phyloP scores from a whole-genome alignment of 495 filamentous ascomycete genomes.

The Penicillium tannophilum region DNA sequence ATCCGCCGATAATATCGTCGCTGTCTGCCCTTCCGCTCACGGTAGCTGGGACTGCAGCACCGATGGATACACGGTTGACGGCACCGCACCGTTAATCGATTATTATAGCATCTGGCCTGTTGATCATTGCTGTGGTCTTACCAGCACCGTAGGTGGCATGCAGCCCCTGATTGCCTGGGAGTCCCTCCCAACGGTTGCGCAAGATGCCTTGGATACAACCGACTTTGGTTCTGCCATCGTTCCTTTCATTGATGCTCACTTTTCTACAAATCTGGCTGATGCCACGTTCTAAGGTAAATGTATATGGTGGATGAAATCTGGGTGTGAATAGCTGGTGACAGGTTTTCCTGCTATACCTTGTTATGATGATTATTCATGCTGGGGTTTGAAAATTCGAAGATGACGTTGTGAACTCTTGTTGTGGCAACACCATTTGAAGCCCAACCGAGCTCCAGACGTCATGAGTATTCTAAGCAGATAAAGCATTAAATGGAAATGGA shows the following conservation, averaged over 20 bases:
- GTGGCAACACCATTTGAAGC: too few species aligned
- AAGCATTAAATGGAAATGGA: too few species aligned
- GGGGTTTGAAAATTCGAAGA: too few species aligned
- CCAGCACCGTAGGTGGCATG: slow-evolving; percentile 45
- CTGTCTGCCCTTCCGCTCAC: slow-evolving; percentile 54
- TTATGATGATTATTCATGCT: too few species aligned
- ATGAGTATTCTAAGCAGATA: too few species aligned
- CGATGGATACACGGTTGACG: slow-evolving; percentile 37
- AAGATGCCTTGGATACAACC: slow-evolving; percentile 24
- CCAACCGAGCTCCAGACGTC: too few species aligned
- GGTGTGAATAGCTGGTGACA: too few species aligned
- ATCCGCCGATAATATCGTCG: slow-evolving; percentile 46
- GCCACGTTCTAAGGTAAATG: slow-evolving; percentile 19
- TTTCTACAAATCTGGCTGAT: slow-evolving; percentile 19
- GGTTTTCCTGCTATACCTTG: too few species aligned
- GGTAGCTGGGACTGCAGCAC: slow-evolving; percentile 53
- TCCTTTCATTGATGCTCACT: slow-evolving; percentile 25
- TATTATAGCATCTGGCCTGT: slow-evolving; percentile 54
- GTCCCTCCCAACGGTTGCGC: slow-evolving; percentile 37
- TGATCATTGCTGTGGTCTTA: slow-evolving; percentile 50
- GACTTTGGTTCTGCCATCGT: slow-evolving; percentile 27
- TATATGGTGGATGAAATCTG: too few species aligned
- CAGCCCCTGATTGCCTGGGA: slow-evolving; percentile 60
- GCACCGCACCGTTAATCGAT: slow-evolving; percentile 44
- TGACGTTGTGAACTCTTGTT: too few species aligned